Evolutionary conservation across 2,329 filamentous ascomycete genomes (phyloP).

Genomic region (Colletotrichum coccodes): DNA sequence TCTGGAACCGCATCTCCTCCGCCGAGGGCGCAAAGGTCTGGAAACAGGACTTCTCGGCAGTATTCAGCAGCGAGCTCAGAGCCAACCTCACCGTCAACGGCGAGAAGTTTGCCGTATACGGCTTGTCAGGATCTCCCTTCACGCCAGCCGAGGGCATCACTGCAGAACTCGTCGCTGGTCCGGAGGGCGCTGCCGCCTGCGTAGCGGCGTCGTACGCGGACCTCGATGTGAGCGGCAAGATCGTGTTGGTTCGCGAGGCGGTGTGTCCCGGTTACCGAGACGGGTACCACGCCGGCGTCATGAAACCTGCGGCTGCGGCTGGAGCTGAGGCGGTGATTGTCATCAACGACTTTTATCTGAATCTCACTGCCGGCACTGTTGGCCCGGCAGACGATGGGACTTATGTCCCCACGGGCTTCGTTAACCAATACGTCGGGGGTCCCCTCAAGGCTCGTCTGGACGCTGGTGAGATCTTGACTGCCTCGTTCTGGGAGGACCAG

Average conservation of each 20-base stretch:
- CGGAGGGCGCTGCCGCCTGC: conserved; percentile 40
- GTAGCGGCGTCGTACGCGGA: conserved; percentile 38
- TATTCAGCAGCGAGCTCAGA: conserved; percentile 37
- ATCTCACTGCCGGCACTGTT: conserved; percentile 43
- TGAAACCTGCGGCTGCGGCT: conserved; percentile 41
- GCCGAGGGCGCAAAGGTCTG: conserved; percentile 40
- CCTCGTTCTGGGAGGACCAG: conserved; percentile 47
- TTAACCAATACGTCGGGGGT: conserved; percentile 42
- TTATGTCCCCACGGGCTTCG: conserved; percentile 41
- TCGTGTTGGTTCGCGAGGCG: conserved; percentile 44
- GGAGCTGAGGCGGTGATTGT: conserved; percentile 43
- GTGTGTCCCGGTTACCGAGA: conserved; percentile 42
- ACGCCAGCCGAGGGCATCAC: conserved; percentile 43
- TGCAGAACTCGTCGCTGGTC: conserved; percentile 38
- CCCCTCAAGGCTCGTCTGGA: conserved; percentile 42
- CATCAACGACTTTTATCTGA: conserved; percentile 42
- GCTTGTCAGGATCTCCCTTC: conserved; percentile 43
- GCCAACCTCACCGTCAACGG: conserved; percentile 36
- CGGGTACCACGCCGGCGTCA: conserved; percentile 40
- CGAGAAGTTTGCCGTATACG: conserved; percentile 39
- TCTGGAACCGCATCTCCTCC: conserved; percentile 40
- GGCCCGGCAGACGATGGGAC: conserved; percentile 40
- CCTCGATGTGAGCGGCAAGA: conserved; percentile 41
- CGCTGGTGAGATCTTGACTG: conserved; percentile 44
- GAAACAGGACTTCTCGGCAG: conserved; percentile 43